phyloP scores from a whole-genome alignment of 305 asterid genomes.

The Fraxinus dipetala region DNA sequence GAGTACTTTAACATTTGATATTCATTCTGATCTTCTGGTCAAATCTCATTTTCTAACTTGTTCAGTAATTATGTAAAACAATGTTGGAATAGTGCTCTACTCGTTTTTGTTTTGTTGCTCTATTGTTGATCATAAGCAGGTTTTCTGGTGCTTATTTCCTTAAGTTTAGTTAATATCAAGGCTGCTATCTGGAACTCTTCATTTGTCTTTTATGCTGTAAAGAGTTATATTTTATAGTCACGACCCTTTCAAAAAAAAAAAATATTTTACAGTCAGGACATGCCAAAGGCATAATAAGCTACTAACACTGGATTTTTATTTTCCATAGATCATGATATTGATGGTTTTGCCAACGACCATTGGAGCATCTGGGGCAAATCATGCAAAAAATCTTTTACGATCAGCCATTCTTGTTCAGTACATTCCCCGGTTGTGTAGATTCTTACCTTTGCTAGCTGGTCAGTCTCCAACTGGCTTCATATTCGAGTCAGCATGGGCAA shows the following conservation, averaged over 20 bases:
- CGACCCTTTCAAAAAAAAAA: too few species aligned
- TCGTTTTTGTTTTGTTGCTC: background rate
- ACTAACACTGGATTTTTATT: slow-evolving; percentile 7
- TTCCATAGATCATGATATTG: slow-evolving; percentile 48
- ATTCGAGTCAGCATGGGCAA: slow-evolving; percentile 67
- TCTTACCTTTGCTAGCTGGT: slow-evolving; percentile 56
- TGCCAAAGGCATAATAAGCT: background rate
- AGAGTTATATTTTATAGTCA: background rate
- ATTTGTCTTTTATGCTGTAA: background rate
- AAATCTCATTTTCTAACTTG: background rate
- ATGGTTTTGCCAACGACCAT: slow-evolving; percentile 38
- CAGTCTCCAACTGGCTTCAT: slow-evolving; percentile 54
- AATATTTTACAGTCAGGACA: background rate
- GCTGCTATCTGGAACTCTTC: background rate
- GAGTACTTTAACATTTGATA: background rate
- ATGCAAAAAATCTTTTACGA: slow-evolving; percentile 52
- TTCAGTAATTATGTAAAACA: background rate
- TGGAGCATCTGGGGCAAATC: slow-evolving; percentile 45
- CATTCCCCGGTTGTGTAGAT: slow-evolving; percentile 52
- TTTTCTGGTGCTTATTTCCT: background rate
- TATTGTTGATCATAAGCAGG: background rate
- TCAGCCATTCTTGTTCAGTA: slow-evolving; percentile 50
- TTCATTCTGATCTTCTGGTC: background rate
- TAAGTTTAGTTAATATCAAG: background rate
- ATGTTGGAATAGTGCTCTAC: background rate